phyloP scores from a whole-genome alignment of 2,329 filamentous ascomycete genomes.

The Erysiphe pulchra region DNA sequence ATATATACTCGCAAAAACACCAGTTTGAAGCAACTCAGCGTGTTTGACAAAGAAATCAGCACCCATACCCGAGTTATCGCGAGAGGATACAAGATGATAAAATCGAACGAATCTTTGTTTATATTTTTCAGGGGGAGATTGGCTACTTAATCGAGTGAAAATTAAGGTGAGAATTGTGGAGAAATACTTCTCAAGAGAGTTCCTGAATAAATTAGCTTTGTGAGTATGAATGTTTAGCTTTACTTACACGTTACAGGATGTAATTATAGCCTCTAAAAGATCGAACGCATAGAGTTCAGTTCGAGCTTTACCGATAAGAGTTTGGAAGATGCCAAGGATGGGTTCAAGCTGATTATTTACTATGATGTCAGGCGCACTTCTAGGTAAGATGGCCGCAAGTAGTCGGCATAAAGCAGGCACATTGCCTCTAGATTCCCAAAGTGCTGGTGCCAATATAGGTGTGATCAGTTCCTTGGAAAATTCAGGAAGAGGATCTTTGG shows the following conservation, averaged over 20 bases:
- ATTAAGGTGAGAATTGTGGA: constrained; percentile 50
- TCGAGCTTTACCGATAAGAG: constrained; percentile 33
- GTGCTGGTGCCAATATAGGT: constrained; percentile 51
- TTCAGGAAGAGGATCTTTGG: constrained; percentile 47
- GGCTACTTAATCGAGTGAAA: constrained; percentile 40
- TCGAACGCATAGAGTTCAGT: constrained; percentile 56
- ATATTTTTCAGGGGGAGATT: constrained; percentile 42
- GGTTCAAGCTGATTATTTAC: constrained; percentile 62
- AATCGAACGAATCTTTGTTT: constrained; percentile 75
- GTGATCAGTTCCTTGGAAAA: constrained; percentile 59
- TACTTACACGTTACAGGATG: constrained; percentile 42
- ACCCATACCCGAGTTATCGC: constrained; percentile 46
- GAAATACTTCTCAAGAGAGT: constrained; percentile 30
- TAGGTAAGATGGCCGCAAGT: constrained; percentile 59
- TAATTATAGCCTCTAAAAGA: constrained; percentile 57
- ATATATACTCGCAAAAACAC: constrained; percentile 67
- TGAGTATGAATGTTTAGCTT: constrained; percentile 1
- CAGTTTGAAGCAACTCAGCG: constrained; percentile 56
- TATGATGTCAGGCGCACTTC: constrained; percentile 45
- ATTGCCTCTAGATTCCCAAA: constrained; percentile 86
- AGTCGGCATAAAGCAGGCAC: constrained; percentile 75
- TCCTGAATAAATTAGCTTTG: constrained; percentile 18
- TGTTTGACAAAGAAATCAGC: constrained; percentile 76
- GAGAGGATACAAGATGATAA: constrained; percentile 76
- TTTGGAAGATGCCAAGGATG: constrained; percentile 89